Percentiles rank a stretch among this genome's conserved stretches.
Conservation (phyloP, 768 basidiomycete genomes). For the Auricularia sp. region DNA sequence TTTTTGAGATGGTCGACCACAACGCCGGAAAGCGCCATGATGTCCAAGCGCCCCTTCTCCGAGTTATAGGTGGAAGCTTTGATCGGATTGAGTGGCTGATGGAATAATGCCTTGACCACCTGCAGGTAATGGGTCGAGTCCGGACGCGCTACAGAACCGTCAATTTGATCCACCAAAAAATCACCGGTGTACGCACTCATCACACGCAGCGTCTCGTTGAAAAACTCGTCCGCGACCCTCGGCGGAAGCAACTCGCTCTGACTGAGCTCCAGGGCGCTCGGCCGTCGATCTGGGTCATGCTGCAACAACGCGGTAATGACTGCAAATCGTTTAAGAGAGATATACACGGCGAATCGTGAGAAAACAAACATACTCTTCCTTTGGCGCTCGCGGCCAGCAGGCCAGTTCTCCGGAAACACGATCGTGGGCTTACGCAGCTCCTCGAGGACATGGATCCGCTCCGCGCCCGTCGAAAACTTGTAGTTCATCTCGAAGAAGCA, state of each 20-base stretch:
- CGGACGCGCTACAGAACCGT: constrained; percentile 45
- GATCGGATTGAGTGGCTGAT: constrained; percentile 51
- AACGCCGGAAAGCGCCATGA: constrained; percentile 59
- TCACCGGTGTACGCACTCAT: constrained; percentile 44
- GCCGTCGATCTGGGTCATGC: constrained; percentile 70
- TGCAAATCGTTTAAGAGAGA: constrained; percentile 18
- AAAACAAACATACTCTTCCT: constrained; percentile 47
- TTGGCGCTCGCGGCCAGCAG: constrained; percentile 46
- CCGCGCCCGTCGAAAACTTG: constrained; percentile 67
- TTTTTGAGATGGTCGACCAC: constrained; percentile 68
- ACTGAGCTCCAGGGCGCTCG: constrained; percentile 73
- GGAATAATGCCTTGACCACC: constrained; percentile 70
- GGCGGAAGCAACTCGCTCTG: constrained; percentile 69
- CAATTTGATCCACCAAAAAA: not conserved
- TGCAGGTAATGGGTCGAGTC: constrained; percentile 75
- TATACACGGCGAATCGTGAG: not conserved
- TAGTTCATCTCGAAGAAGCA: constrained; percentile 98
- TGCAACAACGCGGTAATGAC: constrained; percentile 75
- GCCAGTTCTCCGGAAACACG: constrained; percentile 72
- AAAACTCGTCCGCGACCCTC: constrained; percentile 74
- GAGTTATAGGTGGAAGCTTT: constrained; percentile 65
- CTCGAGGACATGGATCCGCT: constrained; percentile 76
- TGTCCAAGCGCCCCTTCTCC: constrained; percentile 57
- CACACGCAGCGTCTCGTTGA: constrained; percentile 65
- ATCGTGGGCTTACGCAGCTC: constrained; percentile 64